These are phyloP conservation scores for Tylopilus felleus DNA, from an alignment of 768 basidiomycete species.

Conservation along the genomic window DNA sequence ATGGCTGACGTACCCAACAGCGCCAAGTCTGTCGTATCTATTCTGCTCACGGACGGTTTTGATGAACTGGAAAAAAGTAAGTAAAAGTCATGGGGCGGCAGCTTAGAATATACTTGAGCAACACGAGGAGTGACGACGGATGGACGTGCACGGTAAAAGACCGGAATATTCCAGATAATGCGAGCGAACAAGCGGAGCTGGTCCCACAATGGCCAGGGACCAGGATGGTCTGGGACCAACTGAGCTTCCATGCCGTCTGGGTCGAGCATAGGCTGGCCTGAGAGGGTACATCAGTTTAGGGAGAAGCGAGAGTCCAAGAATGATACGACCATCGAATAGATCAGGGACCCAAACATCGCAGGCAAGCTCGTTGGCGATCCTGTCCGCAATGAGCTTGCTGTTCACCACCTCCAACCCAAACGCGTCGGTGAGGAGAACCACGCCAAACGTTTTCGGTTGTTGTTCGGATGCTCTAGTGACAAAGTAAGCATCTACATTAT, in stretches of 20 bases:
- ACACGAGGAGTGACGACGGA: conserved; percentile 28
- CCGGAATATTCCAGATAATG: conserved; percentile 19
- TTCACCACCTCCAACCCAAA: conserved; percentile 55
- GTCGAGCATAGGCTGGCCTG: conserved; percentile 30
- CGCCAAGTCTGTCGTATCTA: conserved; percentile 39
- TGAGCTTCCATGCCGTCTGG: conserved; percentile 26
- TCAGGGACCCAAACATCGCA: conserved; percentile 68
- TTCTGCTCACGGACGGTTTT: conserved; percentile 36
- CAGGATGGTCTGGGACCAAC: conserved; percentile 30
- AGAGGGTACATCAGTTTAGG: neutral
- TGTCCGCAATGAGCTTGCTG: conserved; percentile 55
- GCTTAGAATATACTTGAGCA: conserved; percentile 18
- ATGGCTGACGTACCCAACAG: conserved; percentile 36
- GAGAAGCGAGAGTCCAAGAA: neutral
- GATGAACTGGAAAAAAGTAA: conserved; percentile 30
- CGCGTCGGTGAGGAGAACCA: conserved; percentile 54
- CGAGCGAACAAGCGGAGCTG: conserved; percentile 16
- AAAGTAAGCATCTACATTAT: conserved; percentile 42
- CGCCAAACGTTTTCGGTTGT: conserved; percentile 27
- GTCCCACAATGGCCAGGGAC: conserved; percentile 16
- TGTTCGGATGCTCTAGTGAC: conserved; percentile 21
- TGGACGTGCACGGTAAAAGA: conserved; percentile 23
- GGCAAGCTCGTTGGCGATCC: conserved; percentile 42
- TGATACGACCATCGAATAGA: conserved; percentile 47
- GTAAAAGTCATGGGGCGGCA: neutral